A percentile compares a stretch with the other conserved stretches of the same genome.
These are phyloP conservation scores for Colletotrichum tabaci DNA, from an alignment of 2,329 filamentous ascomycete genomes.

Conservation along the genomic window DNA sequence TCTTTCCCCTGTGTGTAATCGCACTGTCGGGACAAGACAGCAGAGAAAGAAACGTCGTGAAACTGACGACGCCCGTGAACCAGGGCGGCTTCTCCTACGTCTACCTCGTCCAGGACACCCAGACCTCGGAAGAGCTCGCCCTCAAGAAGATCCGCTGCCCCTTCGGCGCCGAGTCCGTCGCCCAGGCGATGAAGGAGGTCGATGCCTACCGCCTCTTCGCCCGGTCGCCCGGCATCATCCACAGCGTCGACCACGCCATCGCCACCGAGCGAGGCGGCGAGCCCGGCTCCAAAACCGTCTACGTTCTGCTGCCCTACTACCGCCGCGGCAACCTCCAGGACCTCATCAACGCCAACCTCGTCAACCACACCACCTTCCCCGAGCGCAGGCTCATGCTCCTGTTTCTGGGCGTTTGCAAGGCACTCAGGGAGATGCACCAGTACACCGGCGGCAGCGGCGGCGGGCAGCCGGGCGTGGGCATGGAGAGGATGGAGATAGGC, in stretches of 20 bases:
- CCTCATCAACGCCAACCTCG: slow-evolving; percentile 97
- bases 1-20: no score
- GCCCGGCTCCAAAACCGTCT: slow-evolving; percentile 86
- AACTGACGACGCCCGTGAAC: background rate
- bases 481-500: slow-evolving; percentile 69
- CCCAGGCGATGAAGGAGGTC: slow-evolving; percentile 95
- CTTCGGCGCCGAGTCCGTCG: slow-evolving; percentile 95
- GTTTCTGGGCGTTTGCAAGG: slow-evolving; percentile 92
- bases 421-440: slow-evolving; percentile 91
- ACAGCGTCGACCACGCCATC: slow-evolving; percentile 85
- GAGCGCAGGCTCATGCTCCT: slow-evolving; percentile 90
- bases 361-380: slow-evolving; percentile 93
- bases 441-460: slow-evolving; percentile 71
- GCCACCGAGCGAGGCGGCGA: slow-evolving; percentile 78
- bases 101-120: slow-evolving; percentile 95
- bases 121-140: slow-evolving; percentile 87
- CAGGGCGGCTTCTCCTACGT: slow-evolving; percentile 98
- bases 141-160: slow-evolving; percentile 99
- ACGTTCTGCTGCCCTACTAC: slow-evolving; percentile 97
- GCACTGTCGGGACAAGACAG: background rate
- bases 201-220: slow-evolving; percentile 95
- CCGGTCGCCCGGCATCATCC: slow-evolving; percentile 88
- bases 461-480: slow-evolving; percentile 48
- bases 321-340: slow-evolving; percentile 95
- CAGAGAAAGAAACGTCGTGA: background rate